Evolutionary conservation across 2,329 filamentous ascomycete genomes (phyloP).

Genomic region (Colletotrichum destructivum): DNA sequence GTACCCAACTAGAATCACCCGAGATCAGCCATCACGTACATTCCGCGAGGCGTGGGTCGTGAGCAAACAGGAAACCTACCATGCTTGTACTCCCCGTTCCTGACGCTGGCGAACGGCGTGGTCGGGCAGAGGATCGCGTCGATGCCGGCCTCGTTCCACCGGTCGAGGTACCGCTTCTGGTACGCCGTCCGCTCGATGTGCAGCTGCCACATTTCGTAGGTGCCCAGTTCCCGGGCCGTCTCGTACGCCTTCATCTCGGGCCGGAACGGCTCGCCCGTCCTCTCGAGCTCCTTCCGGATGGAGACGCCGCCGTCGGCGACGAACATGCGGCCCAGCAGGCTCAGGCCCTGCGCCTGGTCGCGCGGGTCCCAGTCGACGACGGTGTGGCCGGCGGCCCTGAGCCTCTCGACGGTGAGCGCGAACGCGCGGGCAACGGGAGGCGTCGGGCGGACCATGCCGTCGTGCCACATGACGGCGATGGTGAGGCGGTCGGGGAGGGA

Average conservation of each 20-base stretch:
- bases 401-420: conserved; percentile 56
- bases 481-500: conserved; percentile 59
- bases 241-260: conserved; percentile 55
- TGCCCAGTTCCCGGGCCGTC: conserved; percentile 55
- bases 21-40: background rate
- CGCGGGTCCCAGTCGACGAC: conserved; percentile 66
- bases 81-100: conserved; percentile 61
- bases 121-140: conserved; percentile 76
- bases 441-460: conserved; percentile 75
- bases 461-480: conserved; percentile 76
- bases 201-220: conserved; percentile 63
- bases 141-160: conserved; percentile 63
- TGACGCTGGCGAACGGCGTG: conserved; percentile 60
- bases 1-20: conserved; percentile 57
- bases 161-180: conserved; percentile 63
- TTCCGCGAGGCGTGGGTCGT: too few relatives aligned
- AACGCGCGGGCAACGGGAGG: conserved; percentile 75
- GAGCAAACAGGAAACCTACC: conserved; percentile 48
- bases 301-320: conserved; percentile 62
- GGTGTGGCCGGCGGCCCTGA: conserved; percentile 64
- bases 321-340: conserved; percentile 62
- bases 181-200: conserved; percentile 61
- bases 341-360: conserved; percentile 57
- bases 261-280: conserved; percentile 60
- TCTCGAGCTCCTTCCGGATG: conserved; percentile 56